Percentiles rank a stretch among this genome's conserved stretches.
Evolutionary conservation across 2,329 filamentous ascomycete species (phyloP).

Genomic region (Kalmusia sp.): DNA sequence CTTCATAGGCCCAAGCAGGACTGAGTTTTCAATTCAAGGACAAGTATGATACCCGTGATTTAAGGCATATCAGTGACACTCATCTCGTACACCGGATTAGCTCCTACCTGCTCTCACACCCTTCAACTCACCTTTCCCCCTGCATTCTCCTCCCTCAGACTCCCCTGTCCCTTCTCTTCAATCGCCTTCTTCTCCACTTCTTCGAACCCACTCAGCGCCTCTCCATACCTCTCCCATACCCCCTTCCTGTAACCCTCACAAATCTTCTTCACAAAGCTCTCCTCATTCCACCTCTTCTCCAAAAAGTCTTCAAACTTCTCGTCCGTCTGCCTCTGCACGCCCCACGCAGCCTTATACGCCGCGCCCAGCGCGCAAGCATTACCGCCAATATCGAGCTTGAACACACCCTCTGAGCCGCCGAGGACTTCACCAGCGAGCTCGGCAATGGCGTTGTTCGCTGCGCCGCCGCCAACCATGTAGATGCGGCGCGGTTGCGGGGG

Average conservation of each 20-base stretch:
- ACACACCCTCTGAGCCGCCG: constrained; percentile 88
- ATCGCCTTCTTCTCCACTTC: constrained; percentile 75
- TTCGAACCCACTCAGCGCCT: constrained; percentile 77
- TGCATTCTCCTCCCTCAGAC: constrained; percentile 9
- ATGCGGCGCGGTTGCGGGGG: constrained; percentile 87
- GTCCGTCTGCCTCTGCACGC: constrained; percentile 68
- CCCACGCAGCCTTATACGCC: constrained; percentile 97
- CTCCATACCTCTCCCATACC: constrained; percentile 79
- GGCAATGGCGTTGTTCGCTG: constrained; percentile 87
- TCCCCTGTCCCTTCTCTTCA: constrained; percentile 41
- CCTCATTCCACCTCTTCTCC: constrained; percentile 83
- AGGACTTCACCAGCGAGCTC: constrained; percentile 85
- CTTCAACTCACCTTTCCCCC: constrained; percentile 12
- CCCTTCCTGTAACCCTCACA: constrained; percentile 80
- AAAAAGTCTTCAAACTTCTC: constrained; percentile 92
- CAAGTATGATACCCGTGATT: too few relatives aligned
- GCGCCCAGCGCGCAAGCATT: constrained; percentile 94
- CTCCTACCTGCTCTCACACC: neutral
- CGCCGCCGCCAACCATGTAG: constrained; percentile 94
- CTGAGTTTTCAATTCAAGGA: too few relatives aligned
- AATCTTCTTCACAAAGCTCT: constrained; percentile 81
- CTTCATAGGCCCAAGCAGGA: too few relatives aligned
- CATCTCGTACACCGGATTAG: too few relatives aligned
- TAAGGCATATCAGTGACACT: too few relatives aligned
- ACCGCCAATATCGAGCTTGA: constrained; percentile 89